Evolutionary conservation across 1,284 basidiomycete species (phyloP).

Genomic region (Tilletia setariae): DNA sequence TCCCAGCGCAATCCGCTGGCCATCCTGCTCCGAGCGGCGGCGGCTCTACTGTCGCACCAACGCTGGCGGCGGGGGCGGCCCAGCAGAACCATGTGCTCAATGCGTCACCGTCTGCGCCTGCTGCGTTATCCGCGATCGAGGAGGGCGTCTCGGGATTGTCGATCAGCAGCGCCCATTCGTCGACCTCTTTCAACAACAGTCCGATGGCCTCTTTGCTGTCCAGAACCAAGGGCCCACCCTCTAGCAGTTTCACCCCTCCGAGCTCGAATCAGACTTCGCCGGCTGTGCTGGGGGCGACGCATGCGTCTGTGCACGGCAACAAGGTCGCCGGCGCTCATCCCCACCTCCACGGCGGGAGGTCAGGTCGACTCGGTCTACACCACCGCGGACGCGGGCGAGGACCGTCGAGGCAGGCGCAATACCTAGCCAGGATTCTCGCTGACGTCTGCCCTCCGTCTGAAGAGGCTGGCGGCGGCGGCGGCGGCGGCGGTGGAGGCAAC

Average conservation of each 20-base stretch:
- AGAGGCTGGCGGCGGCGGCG: background rate
- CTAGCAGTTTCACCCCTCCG: background rate
- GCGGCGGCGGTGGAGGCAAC: too few species aligned
- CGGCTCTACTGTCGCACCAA: too few species aligned
- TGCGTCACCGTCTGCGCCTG: too few species aligned
- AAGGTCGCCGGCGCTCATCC: too few species aligned
- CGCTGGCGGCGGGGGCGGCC: too few species aligned
- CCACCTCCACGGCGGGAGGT: too few species aligned
- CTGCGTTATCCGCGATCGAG: too few species aligned
- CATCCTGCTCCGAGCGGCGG: background rate
- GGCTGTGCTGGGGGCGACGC: slow-evolving; percentile 1
- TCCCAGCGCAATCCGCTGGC: background rate
- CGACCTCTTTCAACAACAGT: background rate
- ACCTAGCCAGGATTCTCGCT: slow-evolving; percentile 20
- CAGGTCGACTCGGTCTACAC: too few species aligned
- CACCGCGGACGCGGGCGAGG: background rate
- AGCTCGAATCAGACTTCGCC: slow-evolving; percentile 10
- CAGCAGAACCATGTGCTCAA: too few species aligned
- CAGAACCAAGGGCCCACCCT: slow-evolving; percentile 1
- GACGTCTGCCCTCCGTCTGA: slow-evolving; percentile 4
- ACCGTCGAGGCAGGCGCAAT: slow-evolving; percentile 19
- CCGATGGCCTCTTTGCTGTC: slow-evolving; percentile 10
- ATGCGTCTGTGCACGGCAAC: too few species aligned
- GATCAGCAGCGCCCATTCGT: too few species aligned
- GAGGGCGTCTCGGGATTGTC: too few species aligned